Evolutionary conservation across 2,329 filamentous ascomycete genomes (phyloP), one percentile per base, ranked within the genome.

Genomic region (Pseudocercospora macadamiae): DNA sequence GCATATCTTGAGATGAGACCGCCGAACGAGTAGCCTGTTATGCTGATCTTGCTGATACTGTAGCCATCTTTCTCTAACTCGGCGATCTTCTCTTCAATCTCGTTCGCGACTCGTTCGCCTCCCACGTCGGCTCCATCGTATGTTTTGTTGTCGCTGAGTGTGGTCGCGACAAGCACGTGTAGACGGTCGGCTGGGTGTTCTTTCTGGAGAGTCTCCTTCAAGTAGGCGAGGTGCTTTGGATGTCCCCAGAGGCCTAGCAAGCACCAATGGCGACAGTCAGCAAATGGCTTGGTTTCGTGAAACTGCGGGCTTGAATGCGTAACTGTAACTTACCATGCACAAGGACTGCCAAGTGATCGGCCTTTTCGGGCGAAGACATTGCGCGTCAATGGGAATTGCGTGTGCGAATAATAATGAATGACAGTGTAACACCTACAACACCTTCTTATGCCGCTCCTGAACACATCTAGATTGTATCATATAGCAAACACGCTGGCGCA

Each of bases 21-120:
- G 45, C 93, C 93, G 1, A 97, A 81, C 0, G 91, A 96, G 74
- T 97, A 97, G 36, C 93, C 93, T 42, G 93, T 83, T 37, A 97
- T 80, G 73, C 92, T 96, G 64, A 97, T 80, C 76, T 92, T 96
- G 48, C 78, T 87, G 69, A 97, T 89, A 39, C 84, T 82, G 65
- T 88, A 85, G 19, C 91, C 93, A 25, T 81, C 78, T 39, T 77
- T 77, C 49, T 83, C 81, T 28, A 86, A 67, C 26, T 78, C 75
- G 23, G 80, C 75, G 25, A 89, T 74, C 18, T 78, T 79, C 51
- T 85, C 77, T 69, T 89, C 87, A 32, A 89, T 80, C 68, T 89
- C 86, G 56, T 81, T 75, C 1, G 84, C 83, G 55, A 86, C 79
- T 56, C 89, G 82, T 67, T 90, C 86, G 55, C 86, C 89, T 59